Percentiles rank a stretch among this genome's conserved stretches.
These are phyloP conservation scores for Fusarium azukiicola DNA, from an alignment of 2,329 filamentous ascomycete genomes.

Conservation along the genomic window DNA sequence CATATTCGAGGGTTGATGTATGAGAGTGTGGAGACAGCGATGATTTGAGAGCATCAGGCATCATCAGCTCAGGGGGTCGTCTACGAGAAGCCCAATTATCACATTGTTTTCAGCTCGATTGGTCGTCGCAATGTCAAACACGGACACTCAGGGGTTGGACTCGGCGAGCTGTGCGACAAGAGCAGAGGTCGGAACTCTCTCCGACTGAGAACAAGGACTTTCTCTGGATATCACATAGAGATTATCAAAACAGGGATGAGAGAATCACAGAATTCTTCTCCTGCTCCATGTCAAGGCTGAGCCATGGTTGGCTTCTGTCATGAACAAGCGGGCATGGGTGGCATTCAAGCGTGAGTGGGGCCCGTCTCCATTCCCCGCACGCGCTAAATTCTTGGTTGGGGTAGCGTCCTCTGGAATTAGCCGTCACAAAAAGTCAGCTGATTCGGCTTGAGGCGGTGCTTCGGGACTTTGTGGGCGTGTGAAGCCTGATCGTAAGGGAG, in stretches of 20 bases:
- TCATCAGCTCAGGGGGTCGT: not conserved
- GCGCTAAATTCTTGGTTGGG: slow-evolving; percentile 19
- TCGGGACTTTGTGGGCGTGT: slow-evolving; percentile 9
- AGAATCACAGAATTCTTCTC: not conserved
- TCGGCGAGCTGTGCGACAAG: slow-evolving; percentile 10
- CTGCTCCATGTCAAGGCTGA: slow-evolving; percentile 8
- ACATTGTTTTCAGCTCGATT: slow-evolving; percentile 6
- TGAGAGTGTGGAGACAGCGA: slow-evolving; percentile 10
- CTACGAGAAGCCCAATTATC: not conserved
- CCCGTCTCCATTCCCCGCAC: slow-evolving; percentile 15
- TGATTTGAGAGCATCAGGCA: not conserved
- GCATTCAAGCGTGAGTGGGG: slow-evolving; percentile 7
- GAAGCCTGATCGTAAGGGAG: slow-evolving; percentile 1
- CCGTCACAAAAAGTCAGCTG: slow-evolving; percentile 6
- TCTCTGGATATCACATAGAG: not conserved
- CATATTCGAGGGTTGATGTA: not conserved
- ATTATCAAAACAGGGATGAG: not conserved
- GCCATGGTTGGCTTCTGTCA: slow-evolving; percentile 10
- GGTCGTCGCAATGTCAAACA: not conserved
- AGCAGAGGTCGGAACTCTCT: not conserved
- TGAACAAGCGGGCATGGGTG: slow-evolving; percentile 19
- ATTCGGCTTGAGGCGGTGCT: slow-evolving; percentile 13
- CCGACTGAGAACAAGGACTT: not conserved
- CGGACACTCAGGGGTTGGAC: not conserved
- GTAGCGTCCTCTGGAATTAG: slow-evolving; percentile 9